These are phyloP conservation scores for Globisporangium radiosum DNA, from an alignment of 352 stramenopile genomes.

Conservation along the genomic window DNA sequence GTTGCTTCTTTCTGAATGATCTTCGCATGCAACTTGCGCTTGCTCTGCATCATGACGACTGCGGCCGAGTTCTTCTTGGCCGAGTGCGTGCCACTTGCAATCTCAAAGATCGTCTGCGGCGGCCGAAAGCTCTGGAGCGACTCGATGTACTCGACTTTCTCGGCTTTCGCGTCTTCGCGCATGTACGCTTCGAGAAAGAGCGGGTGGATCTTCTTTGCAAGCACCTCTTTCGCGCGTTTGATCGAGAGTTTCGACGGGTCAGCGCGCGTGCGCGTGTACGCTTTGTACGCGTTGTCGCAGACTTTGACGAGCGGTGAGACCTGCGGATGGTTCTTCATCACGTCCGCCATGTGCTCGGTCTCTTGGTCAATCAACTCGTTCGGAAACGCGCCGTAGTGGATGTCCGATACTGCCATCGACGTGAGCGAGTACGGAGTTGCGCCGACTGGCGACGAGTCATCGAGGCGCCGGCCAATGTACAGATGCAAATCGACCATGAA, in stretches of 20 bases:
- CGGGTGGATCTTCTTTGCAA: slow-evolving; percentile 89
- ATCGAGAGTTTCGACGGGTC: slow-evolving; percentile 95
- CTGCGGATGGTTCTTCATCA: slow-evolving; percentile 76
- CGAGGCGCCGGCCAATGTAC: slow-evolving; percentile 89
- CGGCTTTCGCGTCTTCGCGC: slow-evolving; percentile 63
- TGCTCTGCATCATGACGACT: slow-evolving; percentile 84
- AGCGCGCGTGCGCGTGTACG: slow-evolving; percentile 94
- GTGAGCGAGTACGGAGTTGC: slow-evolving; percentile 83
- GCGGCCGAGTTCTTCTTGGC: slow-evolving; percentile 69
- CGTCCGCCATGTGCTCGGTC: slow-evolving; percentile 91
- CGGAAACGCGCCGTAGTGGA: slow-evolving; percentile 98
- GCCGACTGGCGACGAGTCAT: slow-evolving; percentile 58
- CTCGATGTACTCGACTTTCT: slow-evolving; percentile 89
- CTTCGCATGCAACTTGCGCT: slow-evolving; percentile 77
- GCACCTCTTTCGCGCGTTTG: slow-evolving; percentile 91
- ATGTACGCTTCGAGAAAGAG: slow-evolving; percentile 87
- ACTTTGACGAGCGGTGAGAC: slow-evolving; percentile 83
- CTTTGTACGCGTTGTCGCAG: slow-evolving; percentile 96
- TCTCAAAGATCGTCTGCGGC: slow-evolving; percentile 95
- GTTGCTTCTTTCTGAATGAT: slow-evolving; percentile 80
- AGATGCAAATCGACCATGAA: slow-evolving; percentile 98
- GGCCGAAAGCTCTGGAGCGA: slow-evolving; percentile 91
- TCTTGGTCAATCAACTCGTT: slow-evolving; percentile 95
- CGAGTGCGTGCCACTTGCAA: slow-evolving; percentile 79
- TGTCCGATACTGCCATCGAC: slow-evolving; percentile 93